Evolutionary conservation across 2,329 filamentous ascomycete genomes (phyloP), one percentile per base, ranked within the genome.

Genomic region (Ophiognomonia clavigignenti-juglandacearum): DNA sequence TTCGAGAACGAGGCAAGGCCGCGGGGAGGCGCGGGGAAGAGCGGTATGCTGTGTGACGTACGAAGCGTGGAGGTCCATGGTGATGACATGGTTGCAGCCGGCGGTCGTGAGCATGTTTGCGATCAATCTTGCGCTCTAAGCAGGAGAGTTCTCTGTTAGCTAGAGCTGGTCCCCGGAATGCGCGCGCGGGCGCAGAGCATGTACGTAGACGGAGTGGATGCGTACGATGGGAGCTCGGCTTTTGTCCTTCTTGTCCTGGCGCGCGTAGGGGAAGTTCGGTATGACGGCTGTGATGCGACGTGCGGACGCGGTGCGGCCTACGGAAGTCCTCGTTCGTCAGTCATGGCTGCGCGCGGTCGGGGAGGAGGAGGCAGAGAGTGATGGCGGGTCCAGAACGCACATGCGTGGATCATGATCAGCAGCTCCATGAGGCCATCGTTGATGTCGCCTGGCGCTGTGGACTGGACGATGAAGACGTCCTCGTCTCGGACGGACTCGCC

Each of bases 371-470:
- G n/a, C n/a, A n/a, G n/a, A n/a, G n/a, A n/a, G n/a, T n/a, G n/a
- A n/a, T n/a, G n/a, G n/a, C n/a, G n/a, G n/a, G n/a, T n/a, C n/a
- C n/a, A n/a, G n/a, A n/a, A n/a, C n/a, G 73, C 71, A 76, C 92
- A 96, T 54, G 92, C 92, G 64, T 95, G 95, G 68, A 96, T 95
- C 84, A 96, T 96, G 70, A 97, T 96, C 56, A 97, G 80, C 31
- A 97, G 80, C 70, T 98, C 92, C 92, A 98, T 97, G 51, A 98
- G 79, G 41, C 90, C 90, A 66, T 97, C 92, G 70, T 98, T 98
- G 72, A 97, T 95, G 64, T 96, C 91, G 64, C 92, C 91, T 2
- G 92, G 92, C 34, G 88, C 85, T 39, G 93, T 96, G 20, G 92
- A 96, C 70, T 97, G 92, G 51, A 97, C 77, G 60, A 97, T 95